These are phyloP conservation scores for Funneliformis mosseae DNA, from an alignment of 192 early-diverging fungal genomes.

Conservation along the genomic window DNA sequence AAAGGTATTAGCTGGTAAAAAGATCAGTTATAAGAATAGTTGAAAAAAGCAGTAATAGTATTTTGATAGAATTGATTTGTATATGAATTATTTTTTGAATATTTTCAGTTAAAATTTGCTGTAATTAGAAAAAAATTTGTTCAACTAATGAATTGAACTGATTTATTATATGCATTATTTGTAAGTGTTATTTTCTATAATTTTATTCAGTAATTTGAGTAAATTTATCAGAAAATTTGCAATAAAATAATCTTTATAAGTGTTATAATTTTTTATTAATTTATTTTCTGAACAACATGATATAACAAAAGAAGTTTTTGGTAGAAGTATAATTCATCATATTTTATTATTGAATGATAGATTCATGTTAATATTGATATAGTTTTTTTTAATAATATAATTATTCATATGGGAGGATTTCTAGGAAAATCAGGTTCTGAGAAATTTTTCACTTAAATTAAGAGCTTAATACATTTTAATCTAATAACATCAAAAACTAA, in stretches of 20 bases:
- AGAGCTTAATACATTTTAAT: too few relatives aligned
- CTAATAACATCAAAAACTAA: too few relatives aligned
- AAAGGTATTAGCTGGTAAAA: neutral
- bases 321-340: constrained; percentile 18
- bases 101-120: neutral
- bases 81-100: constrained; percentile 7
- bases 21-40: neutral
- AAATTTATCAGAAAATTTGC: neutral
- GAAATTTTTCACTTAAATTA: too few relatives aligned
- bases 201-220: neutral
- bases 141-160: constrained; percentile 4
- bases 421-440: too few relatives aligned
- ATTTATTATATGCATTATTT: neutral
- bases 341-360: neutral
- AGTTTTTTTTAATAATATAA: neutral
- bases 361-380: neutral
- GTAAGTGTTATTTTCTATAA: too few relatives aligned
- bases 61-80: constrained; percentile 3
- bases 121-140: neutral
- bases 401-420: too few relatives aligned
- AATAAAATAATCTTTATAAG: neutral
- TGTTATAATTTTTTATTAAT: neutral
- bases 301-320: neutral
- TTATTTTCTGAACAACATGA: neutral
- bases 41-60: neutral